Evolutionary conservation across 108 stramenopile genomes (phyloP).

Genomic region (Fragilariopsis cylindrus): DNA sequence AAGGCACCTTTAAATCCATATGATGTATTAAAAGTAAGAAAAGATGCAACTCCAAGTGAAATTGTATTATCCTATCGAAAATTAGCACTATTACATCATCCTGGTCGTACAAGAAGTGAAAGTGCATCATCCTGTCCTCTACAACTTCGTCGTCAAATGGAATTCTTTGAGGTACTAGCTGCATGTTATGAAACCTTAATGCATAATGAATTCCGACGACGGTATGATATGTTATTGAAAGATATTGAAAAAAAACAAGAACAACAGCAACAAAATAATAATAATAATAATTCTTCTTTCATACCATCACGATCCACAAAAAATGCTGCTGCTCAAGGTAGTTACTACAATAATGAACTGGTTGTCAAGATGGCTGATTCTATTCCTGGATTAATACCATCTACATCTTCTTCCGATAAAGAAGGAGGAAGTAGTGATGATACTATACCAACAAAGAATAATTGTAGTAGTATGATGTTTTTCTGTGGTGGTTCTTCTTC

Average conservation of each 20-base stretch:
- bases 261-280: neutral
- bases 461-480: too few species aligned
- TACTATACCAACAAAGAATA: too few species aligned
- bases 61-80: conserved; percentile 45
- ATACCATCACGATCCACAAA: too few species aligned
- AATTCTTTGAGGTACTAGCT: conserved; percentile 43
- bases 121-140: neutral
- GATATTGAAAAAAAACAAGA: conserved; percentile 22
- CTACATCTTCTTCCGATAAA: conserved; percentile 2
- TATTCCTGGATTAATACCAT: conserved; percentile 14
- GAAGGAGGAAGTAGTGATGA: neutral
- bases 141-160: conserved; percentile 17
- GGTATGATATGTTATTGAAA: conserved; percentile 32
- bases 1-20: conserved; percentile 46
- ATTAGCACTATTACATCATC: conserved; percentile 51
- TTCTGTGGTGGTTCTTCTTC: too few species aligned
- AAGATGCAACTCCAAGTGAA: conserved; percentile 47
- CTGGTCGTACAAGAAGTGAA: conserved; percentile 19
- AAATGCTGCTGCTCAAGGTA: too few species aligned
- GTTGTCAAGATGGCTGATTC: neutral
- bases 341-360: neutral
- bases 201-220: conserved; percentile 35
- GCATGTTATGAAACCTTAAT: conserved; percentile 56
- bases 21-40: conserved; percentile 45
- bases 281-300: too few species aligned